phyloP scores from a whole-genome alignment of 2,329 filamentous ascomycete genomes.

The Trichoderma atroviride region DNA sequence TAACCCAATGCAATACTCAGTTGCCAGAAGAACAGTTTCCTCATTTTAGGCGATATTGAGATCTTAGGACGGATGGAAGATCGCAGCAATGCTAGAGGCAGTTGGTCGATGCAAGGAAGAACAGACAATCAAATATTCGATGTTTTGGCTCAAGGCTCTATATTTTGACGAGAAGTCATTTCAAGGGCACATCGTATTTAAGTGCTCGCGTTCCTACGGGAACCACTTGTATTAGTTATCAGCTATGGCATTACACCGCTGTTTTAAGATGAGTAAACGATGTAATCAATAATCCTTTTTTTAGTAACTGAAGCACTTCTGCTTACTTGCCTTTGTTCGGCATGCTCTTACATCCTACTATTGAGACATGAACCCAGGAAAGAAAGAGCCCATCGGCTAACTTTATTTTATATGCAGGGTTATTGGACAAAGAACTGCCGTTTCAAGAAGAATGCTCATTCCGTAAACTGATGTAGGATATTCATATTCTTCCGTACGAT shows the following conservation, averaged over 20 bases:
- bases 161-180: too few species aligned
- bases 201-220: too few species aligned
- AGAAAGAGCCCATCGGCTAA: background rate
- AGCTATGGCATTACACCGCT: background rate
- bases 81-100: too few species aligned
- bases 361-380: background rate
- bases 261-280: background rate
- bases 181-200: too few species aligned
- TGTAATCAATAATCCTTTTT: background rate
- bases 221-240: too few species aligned
- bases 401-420: background rate
- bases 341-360: background rate
- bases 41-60: conserved; percentile 32
- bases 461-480: background rate
- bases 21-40: conserved; percentile 27
- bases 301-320: background rate
- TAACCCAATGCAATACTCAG: conserved; percentile 31
- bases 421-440: background rate
- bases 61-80: too few species aligned
- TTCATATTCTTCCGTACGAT: background rate
- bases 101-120: too few species aligned
- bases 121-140: too few species aligned
- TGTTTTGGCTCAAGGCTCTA: too few species aligned
- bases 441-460: background rate
- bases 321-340: background rate